Evolutionary conservation across 129 eudicot genomes (phyloP).

Genomic region (Pseudognaphalium luteoalbum): DNA sequence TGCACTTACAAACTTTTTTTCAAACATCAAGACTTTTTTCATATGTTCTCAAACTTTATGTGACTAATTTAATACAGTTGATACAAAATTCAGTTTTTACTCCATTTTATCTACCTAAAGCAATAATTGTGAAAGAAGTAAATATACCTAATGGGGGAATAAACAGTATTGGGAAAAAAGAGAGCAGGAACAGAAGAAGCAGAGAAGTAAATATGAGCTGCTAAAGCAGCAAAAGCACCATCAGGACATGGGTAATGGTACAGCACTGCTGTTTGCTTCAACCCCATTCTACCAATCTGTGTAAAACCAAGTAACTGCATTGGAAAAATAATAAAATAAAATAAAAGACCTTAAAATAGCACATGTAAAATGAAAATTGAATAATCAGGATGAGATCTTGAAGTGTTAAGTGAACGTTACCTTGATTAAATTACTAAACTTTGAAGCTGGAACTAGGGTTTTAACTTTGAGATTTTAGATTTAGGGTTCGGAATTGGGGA

Average conservation of each 20-base stretch:
- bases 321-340: not conserved
- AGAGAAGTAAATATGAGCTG: conserved; percentile 82
- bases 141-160: conserved; percentile 59
- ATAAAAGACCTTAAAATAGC: not conserved
- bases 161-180: conserved; percentile 87
- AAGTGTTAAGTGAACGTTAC: not conserved
- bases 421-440: conserved; percentile 3
- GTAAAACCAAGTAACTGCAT: not conserved
- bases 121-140: not conserved
- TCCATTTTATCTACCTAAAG: not conserved
- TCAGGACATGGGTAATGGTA: conserved; percentile 96
- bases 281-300: conserved; percentile 17
- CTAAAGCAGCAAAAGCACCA: conserved; percentile 86
- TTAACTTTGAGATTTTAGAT: not conserved
- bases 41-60: not conserved
- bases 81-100: conserved; percentile 6
- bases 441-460: conserved; percentile 19
- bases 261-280: conserved; percentile 71
- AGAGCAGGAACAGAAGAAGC: conserved; percentile 49
- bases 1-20: not conserved
- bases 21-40: not conserved
- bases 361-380: not conserved
- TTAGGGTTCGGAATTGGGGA: not conserved
- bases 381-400: not conserved
- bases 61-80: not conserved